A percentile compares a stretch with the other conserved stretches of the same genome.
Evolutionary conservation across 2,329 filamentous ascomycete genomes (phyloP).

Genomic region (Fusarium illudens): DNA sequence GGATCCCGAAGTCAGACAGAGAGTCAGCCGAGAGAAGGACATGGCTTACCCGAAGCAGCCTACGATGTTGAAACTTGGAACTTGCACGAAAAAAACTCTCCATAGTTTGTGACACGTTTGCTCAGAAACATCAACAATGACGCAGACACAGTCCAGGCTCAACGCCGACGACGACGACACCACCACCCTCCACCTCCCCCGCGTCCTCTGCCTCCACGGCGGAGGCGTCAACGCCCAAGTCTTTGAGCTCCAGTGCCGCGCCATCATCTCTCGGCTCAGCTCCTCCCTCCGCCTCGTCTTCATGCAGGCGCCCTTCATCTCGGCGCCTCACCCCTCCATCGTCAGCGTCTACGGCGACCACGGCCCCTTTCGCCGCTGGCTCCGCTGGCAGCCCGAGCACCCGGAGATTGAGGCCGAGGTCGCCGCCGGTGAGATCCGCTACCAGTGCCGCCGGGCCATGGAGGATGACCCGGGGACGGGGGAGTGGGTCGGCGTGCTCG

Average conservation of each 20-base stretch:
- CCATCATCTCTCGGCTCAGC: constrained; percentile 56
- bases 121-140: constrained; percentile 12
- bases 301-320: constrained; percentile 73
- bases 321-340: constrained; percentile 68
- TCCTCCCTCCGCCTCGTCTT: constrained; percentile 75
- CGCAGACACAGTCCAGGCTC: constrained; percentile 25
- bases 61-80: constrained; percentile 2
- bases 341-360: constrained; percentile 69
- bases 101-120: no score
- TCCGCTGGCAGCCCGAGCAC: constrained; percentile 70
- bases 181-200: constrained; percentile 59
- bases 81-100: constrained; percentile 4
- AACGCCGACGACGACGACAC: constrained; percentile 5
- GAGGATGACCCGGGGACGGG: constrained; percentile 63
- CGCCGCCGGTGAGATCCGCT: constrained; percentile 52
- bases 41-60: constrained; percentile 20
- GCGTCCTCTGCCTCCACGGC: constrained; percentile 83
- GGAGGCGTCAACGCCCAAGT: constrained; percentile 77
- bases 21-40: constrained; percentile 6
- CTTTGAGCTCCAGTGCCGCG: constrained; percentile 74
- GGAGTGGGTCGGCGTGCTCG: constrained; percentile 67
- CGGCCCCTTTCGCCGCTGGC: constrained; percentile 70
- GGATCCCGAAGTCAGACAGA: constrained; percentile 18
- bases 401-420: constrained; percentile 57
- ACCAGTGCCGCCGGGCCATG: constrained; percentile 57